Percentiles rank a stretch among this genome's conserved stretches.
Conservation (phyloP, 108 stramenopile genomes). For the Nannochloropsis gaditana region DNA sequence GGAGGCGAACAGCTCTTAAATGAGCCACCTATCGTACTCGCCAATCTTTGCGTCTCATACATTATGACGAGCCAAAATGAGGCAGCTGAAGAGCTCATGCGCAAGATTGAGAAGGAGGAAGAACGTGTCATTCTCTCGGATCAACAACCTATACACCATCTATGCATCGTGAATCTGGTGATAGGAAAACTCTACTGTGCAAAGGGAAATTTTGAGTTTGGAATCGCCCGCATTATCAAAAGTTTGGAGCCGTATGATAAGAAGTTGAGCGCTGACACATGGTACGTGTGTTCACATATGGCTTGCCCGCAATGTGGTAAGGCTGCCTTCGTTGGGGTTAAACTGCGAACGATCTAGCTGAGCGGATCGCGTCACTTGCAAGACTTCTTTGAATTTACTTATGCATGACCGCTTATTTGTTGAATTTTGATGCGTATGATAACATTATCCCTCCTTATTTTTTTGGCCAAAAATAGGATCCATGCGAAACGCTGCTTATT, state of each 20-base stretch:
- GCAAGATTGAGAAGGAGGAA: constrained; percentile 64
- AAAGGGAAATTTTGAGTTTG: constrained; percentile 78
- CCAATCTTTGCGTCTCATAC: constrained; percentile 78
- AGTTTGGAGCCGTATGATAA: constrained; percentile 71
- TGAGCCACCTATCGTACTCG: constrained; percentile 72
- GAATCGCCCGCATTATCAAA: constrained; percentile 71
- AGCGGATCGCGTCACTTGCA: neutral
- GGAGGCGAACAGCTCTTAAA: constrained; percentile 58
- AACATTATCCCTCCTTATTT: neutral
- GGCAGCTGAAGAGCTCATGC: constrained; percentile 73
- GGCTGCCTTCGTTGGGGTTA: neutral
- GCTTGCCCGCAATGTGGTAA: neutral
- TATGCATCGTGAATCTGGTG: constrained; percentile 79
- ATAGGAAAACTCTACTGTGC: constrained; percentile 82
- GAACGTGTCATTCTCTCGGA: constrained; percentile 50
- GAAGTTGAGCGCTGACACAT: constrained; percentile 73
- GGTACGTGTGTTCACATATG: constrained; percentile 39
- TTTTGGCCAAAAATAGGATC: neutral
- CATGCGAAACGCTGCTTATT: constrained; percentile 76
- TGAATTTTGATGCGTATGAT: neutral
- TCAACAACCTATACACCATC: constrained; percentile 59
- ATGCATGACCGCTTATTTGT: neutral
- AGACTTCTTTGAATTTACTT: neutral
- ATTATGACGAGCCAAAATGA: constrained; percentile 77
- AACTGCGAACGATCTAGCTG: neutral